Evolutionary conservation across 2,329 filamentous ascomycete genomes (phyloP), one percentile per base, ranked within the genome.

Genomic region (Trichoderma sp.): DNA sequence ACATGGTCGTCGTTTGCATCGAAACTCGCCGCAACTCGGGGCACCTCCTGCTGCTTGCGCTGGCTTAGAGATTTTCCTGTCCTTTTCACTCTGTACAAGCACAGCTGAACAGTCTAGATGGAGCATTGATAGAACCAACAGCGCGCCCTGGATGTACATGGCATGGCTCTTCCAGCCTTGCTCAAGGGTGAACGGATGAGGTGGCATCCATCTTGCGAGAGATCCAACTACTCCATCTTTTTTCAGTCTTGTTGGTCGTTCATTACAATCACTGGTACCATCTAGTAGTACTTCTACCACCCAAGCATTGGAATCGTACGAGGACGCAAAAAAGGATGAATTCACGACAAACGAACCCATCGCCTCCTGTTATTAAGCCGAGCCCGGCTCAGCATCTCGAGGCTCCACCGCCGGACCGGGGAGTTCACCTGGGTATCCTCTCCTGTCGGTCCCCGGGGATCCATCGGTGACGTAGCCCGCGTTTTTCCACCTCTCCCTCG

Each of bases 381-480:
- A 43, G 34, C 45, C 44, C 45, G 57, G 48, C 48, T 14, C n/a
- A 62, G n/a, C 50, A 54, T 24, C 39, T 50, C 47, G 58, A 44
- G 21, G 24, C n/a, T 30, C 60, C 50, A 54, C 60, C 17, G 7
- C 51, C 28, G 19, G 50, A 63, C 50, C 28, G 19, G 60, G 51
- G 39, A 56, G 9, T 10, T 34, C 34, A 39, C 34, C 12, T 39
- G 34, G 34, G 10, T 44, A 34, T n/a, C 41, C 51, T 47, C 60
- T 60, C 47, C 50, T 24, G 30, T 30, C 34, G 28, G 24, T 12
- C 48, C 24, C 34, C n/a, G 19, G 17, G 52, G 10, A 47, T 50
- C 60, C 50, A 55, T 63, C 21, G 4, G 60, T 63, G 60, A 63
- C 60, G 60, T 63, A 56, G 43, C 19, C n/a, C 9, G 24, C 34